Evolutionary conservation across 805 yeast genomes (phyloP), one percentile per base, ranked within the genome.

Genomic region (Tanozyma kutaoensis): DNA sequence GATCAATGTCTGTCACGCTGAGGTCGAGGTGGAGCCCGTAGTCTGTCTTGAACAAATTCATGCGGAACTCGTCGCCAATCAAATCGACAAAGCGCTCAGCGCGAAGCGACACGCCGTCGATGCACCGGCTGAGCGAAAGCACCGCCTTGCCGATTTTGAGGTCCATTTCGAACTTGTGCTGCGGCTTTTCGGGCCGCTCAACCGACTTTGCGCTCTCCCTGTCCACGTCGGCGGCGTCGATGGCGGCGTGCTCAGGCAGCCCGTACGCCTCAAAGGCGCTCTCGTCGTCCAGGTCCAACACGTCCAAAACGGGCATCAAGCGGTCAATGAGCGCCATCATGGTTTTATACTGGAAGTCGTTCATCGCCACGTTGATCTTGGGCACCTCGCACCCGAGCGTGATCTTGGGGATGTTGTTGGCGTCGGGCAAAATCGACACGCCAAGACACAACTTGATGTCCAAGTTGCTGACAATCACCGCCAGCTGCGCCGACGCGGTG

Each of bases 291-390:
- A n/a, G n/a, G n/a, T n/a, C n/a, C n/a, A n/a, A n/a, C 18, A 42
- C 40, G 9, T 58, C 62, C 12, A 38, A 22, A 23, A 43, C 38
- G 2, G 95, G 96, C 8, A 84, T 61, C 13, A 76, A 69, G 8
- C 60, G 66, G 26, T 77, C 78, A 19, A 88, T 55, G 24, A 88
- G 55, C 31, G 74, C 72, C 88, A 91, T 76, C 42, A 91, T 58
- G 1, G 84, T 72, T 48, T 84, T 80, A 53, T 93, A 93, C 46
- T 93, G 95, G 41, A 74, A 78, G 46, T 91, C 97, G 39, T 81
- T 81, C 42, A 91, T 47, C 17, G 79, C 66, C 4, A 91, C 72
- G 17, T 64, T 62, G 34, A 93, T 63, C 18, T 56, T 55, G 0
- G 95, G 93, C 10, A 91, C 66, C 32, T 72, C 72, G 10, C 91